Evolutionary conservation across 345 rosid genomes (phyloP), one percentile per base, ranked within the genome.

Genomic region (Dipteronia sinensis): DNA sequence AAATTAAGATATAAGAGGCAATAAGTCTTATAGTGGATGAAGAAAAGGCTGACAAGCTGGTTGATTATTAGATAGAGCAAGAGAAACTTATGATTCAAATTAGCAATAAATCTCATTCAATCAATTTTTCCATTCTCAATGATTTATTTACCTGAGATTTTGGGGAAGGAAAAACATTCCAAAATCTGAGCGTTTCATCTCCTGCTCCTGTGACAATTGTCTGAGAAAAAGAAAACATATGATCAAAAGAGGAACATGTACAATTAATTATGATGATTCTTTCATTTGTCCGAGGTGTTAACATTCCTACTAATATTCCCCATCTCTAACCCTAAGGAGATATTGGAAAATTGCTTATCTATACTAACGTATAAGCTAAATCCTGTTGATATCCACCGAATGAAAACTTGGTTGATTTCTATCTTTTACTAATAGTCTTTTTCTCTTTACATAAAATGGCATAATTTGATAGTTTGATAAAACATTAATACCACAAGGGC

Each of bases 201-300:
- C 99, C 99, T 68, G 99, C 99, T 83, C 99, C 99, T 0, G 99
- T 94, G 82, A 94, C 99, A 23, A 97, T 97, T 12, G 94, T 93
- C 99, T 97, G 90, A 70, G 75, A 73, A 82, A 79, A 13, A 34
- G 38, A 34, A 44, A 64, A 65, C 4, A 2, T 17, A n/a, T 40
- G 64, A 40, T 53, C n/a, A 78, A 38, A 27, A 67, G 27, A 58
- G 62, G 67, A 46, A 74, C 1, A 3, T 9, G 71, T 47, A 65
- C 73, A 82, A 16, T 59, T 22, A 59, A 2, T 20, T 59, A 19
- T 1, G 10, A 59, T 8, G 13, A 7, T 59, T 59, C 27, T 59
- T 59, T 7, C 27, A 22, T 19, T n/a, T 59, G 23, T 59, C 10
- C 3, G 4, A 59, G 64, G 64, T 2, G 8, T 22, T n/a, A n/a